Evolutionary conservation across 2,329 filamentous ascomycete genomes (phyloP), one percentile per base, ranked within the genome.

Genomic region (Epichloe amarillans): DNA sequence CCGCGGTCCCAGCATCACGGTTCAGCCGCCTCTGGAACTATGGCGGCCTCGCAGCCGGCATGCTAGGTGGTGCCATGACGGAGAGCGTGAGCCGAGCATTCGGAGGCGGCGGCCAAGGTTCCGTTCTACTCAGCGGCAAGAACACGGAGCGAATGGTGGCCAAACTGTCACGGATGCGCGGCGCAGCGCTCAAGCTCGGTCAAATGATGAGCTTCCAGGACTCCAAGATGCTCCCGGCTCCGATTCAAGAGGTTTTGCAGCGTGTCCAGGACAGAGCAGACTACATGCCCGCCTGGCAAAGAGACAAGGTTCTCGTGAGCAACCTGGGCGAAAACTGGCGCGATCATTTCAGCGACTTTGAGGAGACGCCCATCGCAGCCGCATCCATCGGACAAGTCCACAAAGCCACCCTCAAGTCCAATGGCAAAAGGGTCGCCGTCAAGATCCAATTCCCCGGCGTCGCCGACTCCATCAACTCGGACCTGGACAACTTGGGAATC

Each of bases 171-270:
- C 85, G 87, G 21, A 98, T 98, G 93, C 82, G 93, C 61, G 93
- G 93, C 38, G 94, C 93, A 5, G 93, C 93, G n/a, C 73, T 98
- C 41, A 98, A 98, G 70, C 70, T 98, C 26, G 94, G 93, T 0
- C 93, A 98, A 71, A 93, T 97, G 86, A 85, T 98, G 75, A 96
- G 89, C 65, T 93, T 98, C 62, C 93, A 98, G 72, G 93, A 98
- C 69, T 82, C 88, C 38, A 97, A 95, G 67, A 89, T 96, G 82
- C 78, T 98, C 10, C 93, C 93, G 0, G 80, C 79, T 0, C 80
- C 87, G 1, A 89, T 98, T 47, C 88, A 94, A 57, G 80, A 91
- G 61, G 88, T 98, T 2, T 72, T 98, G 12, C 89, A 95, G 64
- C 83, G 94, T 5, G 93, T 98, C 0, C 93, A 98, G 64, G 93